Evolutionary conservation across 169 alveolate genomes (phyloP).

Genomic region (Plasmodium adleri): DNA sequence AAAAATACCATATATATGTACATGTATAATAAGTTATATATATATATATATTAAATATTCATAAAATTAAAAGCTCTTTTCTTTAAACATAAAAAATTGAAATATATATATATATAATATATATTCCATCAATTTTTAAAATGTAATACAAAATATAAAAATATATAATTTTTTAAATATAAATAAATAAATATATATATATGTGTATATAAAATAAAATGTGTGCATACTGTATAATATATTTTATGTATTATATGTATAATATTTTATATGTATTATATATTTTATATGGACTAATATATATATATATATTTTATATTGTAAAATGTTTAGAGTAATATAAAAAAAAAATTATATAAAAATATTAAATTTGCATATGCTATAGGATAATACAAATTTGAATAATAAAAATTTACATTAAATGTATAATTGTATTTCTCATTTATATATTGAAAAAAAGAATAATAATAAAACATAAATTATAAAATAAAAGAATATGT

Average conservation of each 20-base stretch:
- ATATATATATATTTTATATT: not conserved
- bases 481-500: not conserved
- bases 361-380: conserved; percentile 8
- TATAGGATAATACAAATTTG: not conserved
- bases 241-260: not conserved
- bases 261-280: not conserved
- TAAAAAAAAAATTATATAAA: no score
- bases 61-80: conserved; percentile 12
- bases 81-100: conserved; percentile 23
- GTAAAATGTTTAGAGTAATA: no score
- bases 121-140: conserved; percentile 21
- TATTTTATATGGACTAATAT: not conserved
- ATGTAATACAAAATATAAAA: conserved; percentile 12
- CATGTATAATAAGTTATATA: not conserved
- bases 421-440: no score
- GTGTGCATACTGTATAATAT: not conserved
- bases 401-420: not conserved
- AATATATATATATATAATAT: not conserved
- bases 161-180: not conserved
- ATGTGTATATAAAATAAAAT: not conserved
- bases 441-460: no score
- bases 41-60: not conserved
- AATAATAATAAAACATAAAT: not conserved
- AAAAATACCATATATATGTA: not conserved
- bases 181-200: conserved; percentile 1